Percentiles rank a stretch among this genome's conserved stretches.
These are phyloP conservation scores for Leccinum rimulosum DNA, from an alignment of 768 basidiomycete genomes.

Conservation along the genomic window DNA sequence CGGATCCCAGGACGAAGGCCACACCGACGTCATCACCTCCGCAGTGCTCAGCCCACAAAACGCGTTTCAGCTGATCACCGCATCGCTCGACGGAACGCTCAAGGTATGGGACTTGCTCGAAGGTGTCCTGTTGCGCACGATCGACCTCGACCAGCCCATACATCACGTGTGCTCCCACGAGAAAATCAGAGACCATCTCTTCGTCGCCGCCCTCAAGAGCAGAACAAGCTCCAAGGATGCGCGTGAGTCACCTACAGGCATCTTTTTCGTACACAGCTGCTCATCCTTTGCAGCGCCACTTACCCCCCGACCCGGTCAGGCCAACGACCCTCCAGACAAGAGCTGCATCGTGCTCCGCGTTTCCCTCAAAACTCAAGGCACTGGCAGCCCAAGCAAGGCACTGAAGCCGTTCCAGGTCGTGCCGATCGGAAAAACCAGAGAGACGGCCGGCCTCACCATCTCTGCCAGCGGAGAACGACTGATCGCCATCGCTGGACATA, in stretches of 20 bases:
- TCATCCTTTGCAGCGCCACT: constrained; percentile 15
- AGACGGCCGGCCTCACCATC: constrained; percentile 61
- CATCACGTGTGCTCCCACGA: constrained; percentile 70
- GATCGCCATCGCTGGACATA: constrained; percentile 70
- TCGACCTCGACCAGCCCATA: constrained; percentile 69
- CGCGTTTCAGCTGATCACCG: constrained; percentile 85
- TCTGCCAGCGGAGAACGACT: constrained; percentile 80
- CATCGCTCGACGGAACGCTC: constrained; percentile 78
- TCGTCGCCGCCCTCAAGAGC: constrained; percentile 59
- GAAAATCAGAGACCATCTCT: constrained; percentile 63
- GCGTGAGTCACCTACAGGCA: constrained; percentile 10
- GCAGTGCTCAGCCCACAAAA: constrained; percentile 81
- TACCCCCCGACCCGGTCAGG: background rate
- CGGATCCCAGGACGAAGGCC: constrained; percentile 40
- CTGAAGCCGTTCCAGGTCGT: constrained; percentile 48
- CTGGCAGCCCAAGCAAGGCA: constrained; percentile 40
- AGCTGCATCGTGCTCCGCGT: constrained; percentile 53
- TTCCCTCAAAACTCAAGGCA: constrained; percentile 45
- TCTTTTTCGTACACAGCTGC: background rate
- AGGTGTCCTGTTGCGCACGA: constrained; percentile 70
- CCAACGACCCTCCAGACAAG: constrained; percentile 39
- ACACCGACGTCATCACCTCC: constrained; percentile 61
- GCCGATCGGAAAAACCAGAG: constrained; percentile 64
- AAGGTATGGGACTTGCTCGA: constrained; percentile 95
- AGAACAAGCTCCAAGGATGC: constrained; percentile 41